These are phyloP conservation scores for Camellia sinensis DNA, from an alignment of 148 eudicot species.

Conservation along the genomic window DNA sequence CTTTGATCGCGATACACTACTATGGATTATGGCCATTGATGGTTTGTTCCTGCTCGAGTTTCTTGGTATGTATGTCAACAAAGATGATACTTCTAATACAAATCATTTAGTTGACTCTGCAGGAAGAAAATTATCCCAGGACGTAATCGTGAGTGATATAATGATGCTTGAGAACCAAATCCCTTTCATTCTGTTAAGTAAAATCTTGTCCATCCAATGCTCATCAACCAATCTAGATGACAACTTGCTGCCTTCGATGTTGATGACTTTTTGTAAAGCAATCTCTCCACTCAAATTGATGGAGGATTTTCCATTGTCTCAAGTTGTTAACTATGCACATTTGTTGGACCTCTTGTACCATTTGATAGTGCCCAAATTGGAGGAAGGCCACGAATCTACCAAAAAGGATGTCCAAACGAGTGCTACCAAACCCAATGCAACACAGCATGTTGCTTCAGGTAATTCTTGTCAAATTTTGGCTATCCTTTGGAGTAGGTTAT, in stretches of 20 bases:
- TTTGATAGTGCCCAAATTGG: constrained; percentile 29
- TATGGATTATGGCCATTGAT: constrained; percentile 68
- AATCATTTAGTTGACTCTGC: constrained; percentile 23
- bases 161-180: constrained; percentile 69
- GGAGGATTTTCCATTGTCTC: constrained; percentile 8
- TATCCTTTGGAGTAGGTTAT: neutral
- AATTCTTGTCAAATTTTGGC: neutral
- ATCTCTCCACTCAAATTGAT: constrained; percentile 35
- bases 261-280: constrained; percentile 30
- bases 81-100: neutral
- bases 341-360: constrained; percentile 50
- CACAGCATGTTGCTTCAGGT: neutral
- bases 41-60: constrained; percentile 59
- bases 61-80: neutral
- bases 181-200: constrained; percentile 36
- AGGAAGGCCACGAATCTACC: neutral
- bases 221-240: constrained; percentile 11
- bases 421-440: too few species aligned
- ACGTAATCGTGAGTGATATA: constrained; percentile 47
- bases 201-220: constrained; percentile 22
- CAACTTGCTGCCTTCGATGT: constrained; percentile 24
- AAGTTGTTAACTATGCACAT: constrained; percentile 25
- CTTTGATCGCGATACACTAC: constrained; percentile 30
- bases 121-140: constrained; percentile 21
- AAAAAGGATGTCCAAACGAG: too few species aligned